These are phyloP conservation scores for Alternaria longipes DNA, from an alignment of 2,329 filamentous ascomycete genomes.

Conservation along the genomic window DNA sequence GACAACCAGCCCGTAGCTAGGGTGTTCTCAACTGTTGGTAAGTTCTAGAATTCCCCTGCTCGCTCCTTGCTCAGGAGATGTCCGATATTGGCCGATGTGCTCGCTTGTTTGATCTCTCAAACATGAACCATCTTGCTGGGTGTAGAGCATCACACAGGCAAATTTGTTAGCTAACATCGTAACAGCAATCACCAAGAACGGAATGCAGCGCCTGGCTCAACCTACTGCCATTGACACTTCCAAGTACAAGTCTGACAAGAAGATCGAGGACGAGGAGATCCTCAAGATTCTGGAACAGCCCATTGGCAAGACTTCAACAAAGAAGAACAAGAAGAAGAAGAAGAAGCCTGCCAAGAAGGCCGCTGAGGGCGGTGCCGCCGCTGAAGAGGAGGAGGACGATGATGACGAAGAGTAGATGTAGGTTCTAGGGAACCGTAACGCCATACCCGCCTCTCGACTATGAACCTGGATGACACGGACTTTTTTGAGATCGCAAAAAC, in stretches of 20 bases:
- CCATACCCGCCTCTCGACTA: conserved; percentile 1
- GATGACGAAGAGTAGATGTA: conserved; percentile 48
- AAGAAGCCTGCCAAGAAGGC: conserved; percentile 78
- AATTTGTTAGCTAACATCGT: conserved; percentile 22
- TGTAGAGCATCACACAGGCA: not conserved
- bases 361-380: conserved; percentile 59
- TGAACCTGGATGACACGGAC: conserved; percentile 8
- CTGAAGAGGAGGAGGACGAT: conserved; percentile 47
- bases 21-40: conserved; percentile 91
- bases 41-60: conserved; percentile 68
- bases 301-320: conserved; percentile 70
- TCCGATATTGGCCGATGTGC: conserved; percentile 1
- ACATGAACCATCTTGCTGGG: not conserved
- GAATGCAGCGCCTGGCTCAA: conserved; percentile 83
- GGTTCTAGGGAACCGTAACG: not conserved
- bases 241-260: conserved; percentile 94
- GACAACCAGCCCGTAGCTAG: conserved; percentile 85
- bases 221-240: conserved; percentile 78
- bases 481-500: conserved; percentile 4
- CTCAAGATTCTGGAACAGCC: conserved; percentile 94
- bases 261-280: conserved; percentile 95
- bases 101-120: not conserved
- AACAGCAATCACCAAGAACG: conserved; percentile 95
- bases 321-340: conserved; percentile 83
- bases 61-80: not conserved